These are phyloP conservation scores for Fusarium guadeloupense DNA, from an alignment of 2,329 filamentous ascomycete species.

Conservation along the genomic window DNA sequence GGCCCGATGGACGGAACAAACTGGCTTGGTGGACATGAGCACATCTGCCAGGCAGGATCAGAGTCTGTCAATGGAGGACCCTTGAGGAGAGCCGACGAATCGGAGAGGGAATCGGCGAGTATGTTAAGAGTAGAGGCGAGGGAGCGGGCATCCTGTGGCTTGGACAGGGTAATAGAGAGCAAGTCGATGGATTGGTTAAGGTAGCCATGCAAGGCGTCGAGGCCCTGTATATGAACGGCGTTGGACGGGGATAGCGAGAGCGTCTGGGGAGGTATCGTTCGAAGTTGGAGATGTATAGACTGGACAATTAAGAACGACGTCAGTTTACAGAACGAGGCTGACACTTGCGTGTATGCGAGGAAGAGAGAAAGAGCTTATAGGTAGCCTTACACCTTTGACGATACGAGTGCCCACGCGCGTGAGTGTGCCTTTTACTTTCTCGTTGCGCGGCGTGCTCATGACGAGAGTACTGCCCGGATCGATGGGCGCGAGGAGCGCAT, in stretches of 20 bases:
- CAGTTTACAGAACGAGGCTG: constrained; percentile 12
- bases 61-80: constrained; percentile 57
- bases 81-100: constrained; percentile 63
- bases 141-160: constrained; percentile 65
- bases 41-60: constrained; percentile 56
- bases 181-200: constrained; percentile 87
- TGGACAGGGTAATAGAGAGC: constrained; percentile 76
- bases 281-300: constrained; percentile 81
- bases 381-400: constrained; percentile 78
- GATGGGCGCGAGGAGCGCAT: constrained; percentile 82
- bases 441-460: constrained; percentile 85
- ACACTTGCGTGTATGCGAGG: neutral
- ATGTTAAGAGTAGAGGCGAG: constrained; percentile 65
- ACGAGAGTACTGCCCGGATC: constrained; percentile 90
- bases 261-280: constrained; percentile 67
- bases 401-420: constrained; percentile 91
- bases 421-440: constrained; percentile 90
- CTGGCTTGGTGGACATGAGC: constrained; percentile 55
- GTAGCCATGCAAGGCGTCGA: constrained; percentile 76
- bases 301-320: constrained; percentile 46
- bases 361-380: constrained; percentile 31
- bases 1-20: constrained; percentile 59
- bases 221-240: constrained; percentile 70
- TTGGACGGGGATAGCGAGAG: constrained; percentile 59
- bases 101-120: constrained; percentile 62